Conservation (phyloP, 345 rosid genomes). For the Cardiospermum halicacabum region DNA sequence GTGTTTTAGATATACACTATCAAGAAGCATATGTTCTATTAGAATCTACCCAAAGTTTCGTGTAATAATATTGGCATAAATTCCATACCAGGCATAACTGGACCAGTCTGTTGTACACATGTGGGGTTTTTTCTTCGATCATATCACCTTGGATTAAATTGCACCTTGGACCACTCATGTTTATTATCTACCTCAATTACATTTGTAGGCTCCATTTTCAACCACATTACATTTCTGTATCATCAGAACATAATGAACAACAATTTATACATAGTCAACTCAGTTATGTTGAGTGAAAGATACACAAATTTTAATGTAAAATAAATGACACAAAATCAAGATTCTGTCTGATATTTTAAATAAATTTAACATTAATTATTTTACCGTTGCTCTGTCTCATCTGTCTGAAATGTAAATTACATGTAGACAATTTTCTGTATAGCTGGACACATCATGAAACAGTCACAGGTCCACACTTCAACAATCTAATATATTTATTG, state of each 20-base stretch:
- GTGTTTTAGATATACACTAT: conserved; percentile 23
- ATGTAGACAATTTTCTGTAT: conserved; percentile 20
- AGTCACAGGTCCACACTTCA: conserved; percentile 6
- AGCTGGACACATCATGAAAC: conserved; percentile 22
- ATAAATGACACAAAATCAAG: background rate
- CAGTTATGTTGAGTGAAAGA: background rate
- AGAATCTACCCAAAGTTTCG: conserved; percentile 19
- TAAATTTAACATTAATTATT: conserved; percentile 7
- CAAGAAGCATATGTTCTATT: conserved; percentile 32
- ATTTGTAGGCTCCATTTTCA: background rate
- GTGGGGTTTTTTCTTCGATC: conserved; percentile 1
- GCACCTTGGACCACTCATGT: conserved; percentile 19
- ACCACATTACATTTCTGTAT: no score
- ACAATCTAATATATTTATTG: no score
- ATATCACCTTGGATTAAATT: conserved; percentile 5
- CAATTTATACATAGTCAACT: no score
- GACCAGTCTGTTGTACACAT: background rate
- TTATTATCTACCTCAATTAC: conserved; percentile 15
- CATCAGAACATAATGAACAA: no score
- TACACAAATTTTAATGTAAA: background rate
- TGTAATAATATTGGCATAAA: background rate
- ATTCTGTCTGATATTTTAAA: background rate
- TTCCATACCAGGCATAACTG: conserved; percentile 6
- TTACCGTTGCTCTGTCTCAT: conserved; percentile 42
- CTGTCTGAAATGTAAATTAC: conserved; percentile 15